Conservation (phyloP, 2,329 filamentous ascomycete species). For the Colletotrichum sp. region DNA sequence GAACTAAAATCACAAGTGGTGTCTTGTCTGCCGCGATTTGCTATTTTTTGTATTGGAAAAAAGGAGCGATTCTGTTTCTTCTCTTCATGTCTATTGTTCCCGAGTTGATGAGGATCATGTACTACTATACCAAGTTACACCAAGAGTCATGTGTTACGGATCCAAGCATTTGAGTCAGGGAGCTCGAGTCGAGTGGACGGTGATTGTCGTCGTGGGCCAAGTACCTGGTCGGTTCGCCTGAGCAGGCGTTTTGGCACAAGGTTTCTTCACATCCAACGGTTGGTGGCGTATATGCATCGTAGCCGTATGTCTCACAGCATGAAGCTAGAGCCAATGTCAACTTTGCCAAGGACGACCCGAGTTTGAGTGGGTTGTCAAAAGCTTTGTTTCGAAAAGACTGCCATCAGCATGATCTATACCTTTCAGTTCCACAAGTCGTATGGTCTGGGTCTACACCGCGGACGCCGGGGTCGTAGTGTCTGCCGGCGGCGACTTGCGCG, state of each 20-base stretch:
- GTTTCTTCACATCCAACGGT: background rate
- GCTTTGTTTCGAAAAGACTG: background rate
- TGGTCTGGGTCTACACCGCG: rapidly evolving
- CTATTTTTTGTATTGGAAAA: background rate
- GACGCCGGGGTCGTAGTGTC: background rate
- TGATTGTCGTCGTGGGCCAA: background rate
- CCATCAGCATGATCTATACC: background rate
- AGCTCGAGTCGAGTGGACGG: background rate
- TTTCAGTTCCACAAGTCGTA: background rate
- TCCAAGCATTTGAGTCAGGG: background rate
- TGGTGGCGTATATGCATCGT: no score
- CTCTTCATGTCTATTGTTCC: background rate
- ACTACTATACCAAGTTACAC: slow-evolving; percentile 8
- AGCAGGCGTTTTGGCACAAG: background rate
- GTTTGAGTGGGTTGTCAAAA: background rate
- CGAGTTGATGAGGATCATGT: background rate
- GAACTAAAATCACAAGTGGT: background rate
- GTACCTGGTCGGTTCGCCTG: background rate
- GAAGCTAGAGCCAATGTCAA: background rate
- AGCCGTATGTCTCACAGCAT: background rate
- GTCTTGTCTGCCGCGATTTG: background rate
- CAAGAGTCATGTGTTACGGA: background rate
- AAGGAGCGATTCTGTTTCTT: background rate
- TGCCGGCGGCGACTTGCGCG: background rate
- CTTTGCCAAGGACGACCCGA: background rate